phyloP scores from a whole-genome alignment of 768 basidiomycete species.

The Vararia minispora region DNA sequence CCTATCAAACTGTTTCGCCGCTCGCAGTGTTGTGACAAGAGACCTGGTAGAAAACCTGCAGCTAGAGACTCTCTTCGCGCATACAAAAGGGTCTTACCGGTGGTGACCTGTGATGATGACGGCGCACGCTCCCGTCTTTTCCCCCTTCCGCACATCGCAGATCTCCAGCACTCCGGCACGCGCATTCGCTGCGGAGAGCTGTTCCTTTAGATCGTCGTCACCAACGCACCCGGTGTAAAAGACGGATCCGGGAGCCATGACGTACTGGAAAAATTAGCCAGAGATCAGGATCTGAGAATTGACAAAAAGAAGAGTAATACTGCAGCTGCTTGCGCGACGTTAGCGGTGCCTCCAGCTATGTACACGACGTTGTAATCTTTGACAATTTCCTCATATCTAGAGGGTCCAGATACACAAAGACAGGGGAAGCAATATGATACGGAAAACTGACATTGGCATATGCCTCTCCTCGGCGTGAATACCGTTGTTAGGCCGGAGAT shows the following conservation, averaged over 20 bases:
- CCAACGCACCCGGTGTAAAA: constrained; percentile 95
- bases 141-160: constrained; percentile 80
- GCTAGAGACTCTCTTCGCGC: background rate
- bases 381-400: constrained; percentile 89
- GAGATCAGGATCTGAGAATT: background rate
- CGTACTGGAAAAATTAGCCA: constrained; percentile 47
- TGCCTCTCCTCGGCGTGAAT: constrained; percentile 91
- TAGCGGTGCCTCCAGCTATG: constrained; percentile 94
- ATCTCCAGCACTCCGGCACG: constrained; percentile 82
- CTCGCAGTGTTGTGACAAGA: constrained; percentile 82
- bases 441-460: constrained; percentile 52
- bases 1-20: constrained; percentile 82
- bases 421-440: background rate
- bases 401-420: constrained; percentile 4
- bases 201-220: constrained; percentile 81
- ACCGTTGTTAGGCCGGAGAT: constrained; percentile 87
- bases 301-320: constrained; percentile 35
- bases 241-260: constrained; percentile 78
- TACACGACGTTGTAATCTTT: constrained; percentile 69
- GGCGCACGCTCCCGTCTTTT: constrained; percentile 93
- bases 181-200: constrained; percentile 82
- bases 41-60: constrained; percentile 41
- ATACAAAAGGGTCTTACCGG: constrained; percentile 42
- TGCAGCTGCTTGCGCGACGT: constrained; percentile 91
- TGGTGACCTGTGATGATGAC: constrained; percentile 91